Evolutionary conservation across 805 yeast genomes (phyloP), one percentile per base, ranked within the genome.

Genomic region (Candida koratica): DNA sequence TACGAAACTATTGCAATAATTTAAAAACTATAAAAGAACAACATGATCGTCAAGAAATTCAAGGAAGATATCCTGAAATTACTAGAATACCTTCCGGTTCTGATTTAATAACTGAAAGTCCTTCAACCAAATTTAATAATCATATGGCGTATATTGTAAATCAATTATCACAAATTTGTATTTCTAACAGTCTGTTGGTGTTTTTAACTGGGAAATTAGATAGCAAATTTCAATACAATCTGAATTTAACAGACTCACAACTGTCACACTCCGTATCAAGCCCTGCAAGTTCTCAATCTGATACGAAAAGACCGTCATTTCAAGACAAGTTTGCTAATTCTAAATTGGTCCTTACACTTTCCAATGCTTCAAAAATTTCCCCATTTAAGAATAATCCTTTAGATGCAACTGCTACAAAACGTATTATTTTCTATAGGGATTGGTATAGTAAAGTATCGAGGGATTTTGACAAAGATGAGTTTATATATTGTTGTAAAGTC

Each of bases 361-460:
- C 47, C 5, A 34, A 38, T 29, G 29, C 35, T 5, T 18, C 23
- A 18, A 24, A 19, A 5, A 7, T 23, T 3, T 14, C 13, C 7
- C 4, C 25, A n/a, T 6, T 32, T 3, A 32, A 23, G n/a, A 32
- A 9, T 9, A 25, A 27, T 18, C 28, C 11, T 15, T 16, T 51
- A 15, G 57, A 54, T 14, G 41, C 53, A 12, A 45, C 47, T 13
- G 36, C 59, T 25, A 45, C 56, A 4, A 42, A 51, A 4, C 43
- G 63, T 18, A 37, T 61, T 4, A 30, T 61, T 3, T 60, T 66
- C 36, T 63, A 55, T 44, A 51, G 49, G 23, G 70, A 65, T 42
- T 64, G 69, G 69, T 55, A 48, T 31, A 48, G 48, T 31, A 52
- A 51, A 25, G 20, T 14, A 12, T 16, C 5, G 24, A 22, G 20